Evolutionary conservation across 225 moss, liverwort and hornwort species (phyloP).

Genomic region (Sphagnum tenellum): DNA sequence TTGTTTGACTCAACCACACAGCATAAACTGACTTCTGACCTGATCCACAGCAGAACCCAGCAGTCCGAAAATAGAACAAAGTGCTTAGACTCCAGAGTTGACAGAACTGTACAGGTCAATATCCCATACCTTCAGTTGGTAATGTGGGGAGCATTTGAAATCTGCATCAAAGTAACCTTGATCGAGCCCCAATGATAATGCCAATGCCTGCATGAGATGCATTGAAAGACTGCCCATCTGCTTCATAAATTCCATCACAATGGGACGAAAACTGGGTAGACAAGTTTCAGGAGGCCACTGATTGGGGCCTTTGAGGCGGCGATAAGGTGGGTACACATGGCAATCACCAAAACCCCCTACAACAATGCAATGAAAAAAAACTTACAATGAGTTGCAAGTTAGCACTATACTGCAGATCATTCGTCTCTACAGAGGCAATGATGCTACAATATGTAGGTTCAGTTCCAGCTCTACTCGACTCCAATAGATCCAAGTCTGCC

Average conservation of each 20-base stretch:
- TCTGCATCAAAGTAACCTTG: conserved; percentile 51
- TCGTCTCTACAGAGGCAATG: too few relatives aligned
- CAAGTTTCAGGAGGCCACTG: conserved; percentile 42
- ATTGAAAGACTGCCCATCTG: conserved; percentile 45
- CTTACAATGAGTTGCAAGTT: too few relatives aligned
- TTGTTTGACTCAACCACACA: too few relatives aligned
- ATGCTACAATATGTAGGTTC: too few relatives aligned
- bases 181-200: conserved; percentile 45
- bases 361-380: too few relatives aligned
- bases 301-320: conserved; percentile 60
- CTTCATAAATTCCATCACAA: conserved; percentile 38
- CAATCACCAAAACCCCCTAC: background rate
- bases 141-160: conserved; percentile 50
- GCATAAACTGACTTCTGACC: too few relatives aligned
- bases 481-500: too few relatives aligned
- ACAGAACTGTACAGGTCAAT: background rate
- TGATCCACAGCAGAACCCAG: too few relatives aligned
- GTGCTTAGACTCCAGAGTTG: too few relatives aligned
- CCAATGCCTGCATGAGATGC: conserved; percentile 66
- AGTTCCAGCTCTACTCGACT: too few relatives aligned
- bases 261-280: conserved; percentile 30
- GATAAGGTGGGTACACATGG: conserved; percentile 36
- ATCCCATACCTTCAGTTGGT: conserved; percentile 58
- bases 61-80: too few relatives aligned
- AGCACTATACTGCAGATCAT: too few relatives aligned